Conservation (phyloP, 169 alveolate genomes). For the Plasmodium vivax region DNA sequence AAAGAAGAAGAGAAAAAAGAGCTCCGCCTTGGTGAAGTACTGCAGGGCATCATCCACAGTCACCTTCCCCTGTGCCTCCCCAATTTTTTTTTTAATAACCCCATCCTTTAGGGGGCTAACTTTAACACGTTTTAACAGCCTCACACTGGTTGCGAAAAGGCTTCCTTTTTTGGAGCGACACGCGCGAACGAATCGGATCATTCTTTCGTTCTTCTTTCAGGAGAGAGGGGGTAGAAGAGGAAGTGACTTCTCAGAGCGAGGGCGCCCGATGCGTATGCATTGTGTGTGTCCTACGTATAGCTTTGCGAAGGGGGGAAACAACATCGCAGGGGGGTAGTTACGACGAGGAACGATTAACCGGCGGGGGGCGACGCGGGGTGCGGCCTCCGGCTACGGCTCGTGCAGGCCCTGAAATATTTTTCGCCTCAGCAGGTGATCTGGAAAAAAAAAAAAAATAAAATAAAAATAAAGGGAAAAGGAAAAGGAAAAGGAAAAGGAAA, state of each 20-base stretch:
- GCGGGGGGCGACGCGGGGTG: background rate
- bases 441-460: background rate
- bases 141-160: background rate
- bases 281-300: background rate
- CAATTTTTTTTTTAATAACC: background rate
- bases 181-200: constrained; percentile 32
- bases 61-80: background rate
- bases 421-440: constrained; percentile 65
- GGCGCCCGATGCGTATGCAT: background rate
- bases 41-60: constrained; percentile 8
- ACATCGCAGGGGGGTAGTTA: background rate
- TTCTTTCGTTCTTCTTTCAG: background rate
- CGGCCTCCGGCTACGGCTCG: background rate
- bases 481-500: background rate
- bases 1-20: constrained; percentile 33
- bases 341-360: background rate
- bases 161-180: constrained; percentile 11
- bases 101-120: background rate
- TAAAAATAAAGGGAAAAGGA: background rate
- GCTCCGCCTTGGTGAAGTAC: constrained; percentile 38
- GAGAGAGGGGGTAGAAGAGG: background rate
- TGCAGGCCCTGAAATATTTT: constrained; percentile 40
- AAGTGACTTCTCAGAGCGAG: background rate
- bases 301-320: background rate
- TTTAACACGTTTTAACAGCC: background rate